phyloP scores from a whole-genome alignment of 2,329 filamentous ascomycete genomes.

The Hypoxylon sp. region DNA sequence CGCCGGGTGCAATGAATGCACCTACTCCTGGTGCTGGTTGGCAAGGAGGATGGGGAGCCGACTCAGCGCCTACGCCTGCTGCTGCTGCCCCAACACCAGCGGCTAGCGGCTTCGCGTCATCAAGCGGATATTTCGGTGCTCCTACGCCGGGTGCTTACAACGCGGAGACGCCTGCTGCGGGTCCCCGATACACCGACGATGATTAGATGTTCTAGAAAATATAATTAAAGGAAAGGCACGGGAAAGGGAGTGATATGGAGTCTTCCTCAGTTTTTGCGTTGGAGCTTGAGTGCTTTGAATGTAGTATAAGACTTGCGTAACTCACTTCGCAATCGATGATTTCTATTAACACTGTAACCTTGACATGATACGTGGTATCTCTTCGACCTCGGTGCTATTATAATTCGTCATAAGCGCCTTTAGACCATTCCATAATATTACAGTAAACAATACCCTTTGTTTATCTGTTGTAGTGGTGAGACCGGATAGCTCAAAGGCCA shows the following conservation, averaged over 20 bases:
- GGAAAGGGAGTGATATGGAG: conserved; percentile 24
- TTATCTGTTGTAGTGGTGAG: not conserved
- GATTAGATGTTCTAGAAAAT: conserved; percentile 43
- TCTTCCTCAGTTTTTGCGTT: conserved; percentile 12
- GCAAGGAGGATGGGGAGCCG: conserved; percentile 71
- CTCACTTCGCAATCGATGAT: conserved; percentile 16
- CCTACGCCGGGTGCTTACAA: conserved; percentile 54
- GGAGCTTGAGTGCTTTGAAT: conserved; percentile 5
- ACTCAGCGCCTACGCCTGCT: conserved; percentile 76
- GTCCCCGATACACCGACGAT: conserved; percentile 54
- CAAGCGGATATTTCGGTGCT: conserved; percentile 64
- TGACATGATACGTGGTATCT: not conserved
- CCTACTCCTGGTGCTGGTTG: conserved; percentile 78
- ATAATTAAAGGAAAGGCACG: conserved; percentile 32
- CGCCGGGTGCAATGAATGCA: conserved; percentile 72
- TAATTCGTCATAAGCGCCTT: not conserved
- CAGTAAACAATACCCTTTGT: conserved; percentile 14
- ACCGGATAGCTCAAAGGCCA: not conserved
- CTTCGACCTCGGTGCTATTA: not conserved
- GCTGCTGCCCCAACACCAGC: conserved; percentile 78
- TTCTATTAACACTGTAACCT: not conserved
- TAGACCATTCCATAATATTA: not conserved
- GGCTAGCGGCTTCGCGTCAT: conserved; percentile 67
- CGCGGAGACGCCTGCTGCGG: conserved; percentile 53
- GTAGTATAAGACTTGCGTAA: conserved; percentile 26